Percentiles rank a stretch among this genome's conserved stretches.
phyloP scores from a whole-genome alignment of 148 eudicot species.

The Heliamphora exappendiculata region DNA sequence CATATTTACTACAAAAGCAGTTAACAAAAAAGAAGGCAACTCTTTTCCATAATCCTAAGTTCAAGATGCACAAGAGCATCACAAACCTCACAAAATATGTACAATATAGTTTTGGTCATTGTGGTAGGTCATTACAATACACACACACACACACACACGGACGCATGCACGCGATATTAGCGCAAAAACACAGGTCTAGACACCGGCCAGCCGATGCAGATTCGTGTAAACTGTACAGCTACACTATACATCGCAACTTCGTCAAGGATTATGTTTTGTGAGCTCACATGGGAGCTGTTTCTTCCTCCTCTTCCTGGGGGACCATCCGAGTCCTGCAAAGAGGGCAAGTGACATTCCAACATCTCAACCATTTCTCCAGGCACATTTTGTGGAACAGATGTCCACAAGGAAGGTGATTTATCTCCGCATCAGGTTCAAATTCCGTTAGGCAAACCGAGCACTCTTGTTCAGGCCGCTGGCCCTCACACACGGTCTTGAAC shows the following conservation, averaged over 20 bases:
- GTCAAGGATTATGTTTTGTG: not conserved
- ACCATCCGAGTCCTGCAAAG: conserved; percentile 45
- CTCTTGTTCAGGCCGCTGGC: conserved; percentile 20
- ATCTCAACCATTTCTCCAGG: conserved; percentile 49
- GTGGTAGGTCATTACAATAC: not conserved
- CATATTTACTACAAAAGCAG: not conserved
- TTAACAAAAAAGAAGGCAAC: conserved; percentile 2
- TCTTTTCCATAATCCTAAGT: conserved; percentile 42
- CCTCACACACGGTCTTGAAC: conserved; percentile 27
- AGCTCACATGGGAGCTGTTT: conserved; percentile 30
- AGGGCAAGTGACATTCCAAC: conserved; percentile 51
- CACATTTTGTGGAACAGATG: conserved; percentile 49
- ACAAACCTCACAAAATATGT: conserved; percentile 3
- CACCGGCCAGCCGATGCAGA: conserved; percentile 2
- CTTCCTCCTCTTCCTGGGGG: conserved; percentile 20
- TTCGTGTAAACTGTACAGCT: conserved; percentile 2
- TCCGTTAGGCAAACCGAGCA: conserved; percentile 46
- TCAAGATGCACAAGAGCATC: conserved; percentile 34
- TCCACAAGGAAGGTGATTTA: conserved; percentile 41
- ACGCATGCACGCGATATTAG: conserved; percentile 14
- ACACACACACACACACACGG: too few species aligned
- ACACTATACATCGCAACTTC: not conserved
- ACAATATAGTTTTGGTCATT: conserved; percentile 6
- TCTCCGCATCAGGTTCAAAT: conserved; percentile 37
- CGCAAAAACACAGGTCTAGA: conserved; percentile 9